phyloP scores from a whole-genome alignment of 1,284 basidiomycete genomes.

The Moesziomyces antarcticus region DNA sequence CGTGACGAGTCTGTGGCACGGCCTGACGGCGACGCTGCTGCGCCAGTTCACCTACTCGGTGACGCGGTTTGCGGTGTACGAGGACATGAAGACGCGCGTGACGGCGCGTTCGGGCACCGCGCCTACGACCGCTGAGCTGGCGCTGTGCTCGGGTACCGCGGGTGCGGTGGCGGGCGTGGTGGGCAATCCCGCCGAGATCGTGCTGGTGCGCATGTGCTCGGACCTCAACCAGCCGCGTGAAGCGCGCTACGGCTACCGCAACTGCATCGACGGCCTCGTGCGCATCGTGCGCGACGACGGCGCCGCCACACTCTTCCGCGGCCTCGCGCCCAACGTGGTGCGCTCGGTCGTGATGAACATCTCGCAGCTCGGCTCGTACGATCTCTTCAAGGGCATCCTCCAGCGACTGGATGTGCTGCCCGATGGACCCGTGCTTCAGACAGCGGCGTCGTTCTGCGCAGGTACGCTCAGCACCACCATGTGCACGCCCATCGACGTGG shows the following conservation, averaged over 20 bases:
- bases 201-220: slow-evolving; percentile 69
- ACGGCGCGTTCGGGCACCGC: slow-evolving; percentile 20
- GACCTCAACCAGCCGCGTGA: slow-evolving; percentile 66
- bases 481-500: slow-evolving; percentile 60
- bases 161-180: slow-evolving; percentile 63
- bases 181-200: slow-evolving; percentile 71
- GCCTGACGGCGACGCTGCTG: slow-evolving; percentile 61
- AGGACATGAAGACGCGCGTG: slow-evolving; percentile 57
- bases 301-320: slow-evolving; percentile 69
- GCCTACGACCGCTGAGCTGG: slow-evolving; percentile 33
- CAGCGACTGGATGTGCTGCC: slow-evolving; percentile 61
- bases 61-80: slow-evolving; percentile 66
- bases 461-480: slow-evolving; percentile 72
- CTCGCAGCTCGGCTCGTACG: slow-evolving; percentile 69
- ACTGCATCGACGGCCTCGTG: slow-evolving; percentile 70
- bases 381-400: slow-evolving; percentile 71
- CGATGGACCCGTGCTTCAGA: slow-evolving; percentile 69
- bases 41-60: slow-evolving; percentile 67
- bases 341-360: slow-evolving; percentile 72
- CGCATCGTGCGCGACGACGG: slow-evolving; percentile 71
- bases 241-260: slow-evolving; percentile 66
- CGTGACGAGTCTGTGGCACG: slow-evolving; percentile 61
- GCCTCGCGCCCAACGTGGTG: slow-evolving; percentile 71
- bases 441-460: slow-evolving; percentile 58
- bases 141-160: slow-evolving; percentile 59